phyloP scores from a whole-genome alignment of 257 asterid species.

The Gynochthodes officinalis region DNA sequence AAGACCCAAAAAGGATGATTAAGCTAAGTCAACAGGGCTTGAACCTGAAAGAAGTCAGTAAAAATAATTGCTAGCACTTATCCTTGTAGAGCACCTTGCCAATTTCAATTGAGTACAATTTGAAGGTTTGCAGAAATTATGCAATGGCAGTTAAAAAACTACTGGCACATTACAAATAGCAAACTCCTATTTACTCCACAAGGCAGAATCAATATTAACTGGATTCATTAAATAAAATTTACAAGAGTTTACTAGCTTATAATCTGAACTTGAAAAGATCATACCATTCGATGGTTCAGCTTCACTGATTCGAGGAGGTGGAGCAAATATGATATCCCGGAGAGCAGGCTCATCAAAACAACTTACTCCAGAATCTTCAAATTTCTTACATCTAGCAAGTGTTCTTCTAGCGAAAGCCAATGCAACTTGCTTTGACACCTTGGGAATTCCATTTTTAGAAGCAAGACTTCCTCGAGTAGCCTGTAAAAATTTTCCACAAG shows the following conservation, averaged over 20 bases:
- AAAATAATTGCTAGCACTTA: background rate
- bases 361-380: conserved; percentile 67
- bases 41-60: background rate
- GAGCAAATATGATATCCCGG: conserved; percentile 64
- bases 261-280: conserved; percentile 30
- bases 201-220: background rate
- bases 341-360: conserved; percentile 75
- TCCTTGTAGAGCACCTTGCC: background rate
- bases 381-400: conserved; percentile 67
- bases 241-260: conserved; percentile 26
- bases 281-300: conserved; percentile 47
- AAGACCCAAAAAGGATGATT: background rate
- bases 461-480: conserved; percentile 83
- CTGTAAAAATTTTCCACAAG: conserved; percentile 48
- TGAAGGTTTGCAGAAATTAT: conserved; percentile 6
- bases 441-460: conserved; percentile 70
- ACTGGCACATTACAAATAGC: background rate
- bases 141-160: conserved; percentile 2
- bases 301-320: conserved; percentile 66
- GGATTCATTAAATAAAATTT: background rate
- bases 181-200: conserved; percentile 2
- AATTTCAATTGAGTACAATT: background rate
- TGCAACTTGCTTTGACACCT: conserved; percentile 77
- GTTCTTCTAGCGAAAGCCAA: conserved; percentile 75
- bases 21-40: conserved; percentile 5